phyloP scores from a whole-genome alignment of 2,329 filamentous ascomycete species.

The Coniochaeta ligniaria region DNA sequence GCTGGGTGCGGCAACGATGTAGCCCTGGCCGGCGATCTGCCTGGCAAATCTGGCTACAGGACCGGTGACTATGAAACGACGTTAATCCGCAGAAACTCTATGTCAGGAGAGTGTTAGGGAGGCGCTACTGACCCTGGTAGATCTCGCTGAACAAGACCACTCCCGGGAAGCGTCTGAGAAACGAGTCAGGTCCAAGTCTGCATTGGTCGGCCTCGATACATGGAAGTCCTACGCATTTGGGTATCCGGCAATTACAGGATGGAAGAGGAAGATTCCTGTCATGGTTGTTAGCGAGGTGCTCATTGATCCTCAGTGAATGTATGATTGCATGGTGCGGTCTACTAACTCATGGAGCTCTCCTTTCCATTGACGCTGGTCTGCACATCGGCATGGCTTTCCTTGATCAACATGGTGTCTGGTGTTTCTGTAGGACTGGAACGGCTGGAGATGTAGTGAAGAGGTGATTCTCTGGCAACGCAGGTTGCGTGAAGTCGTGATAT shows the following conservation, averaged over 20 bases:
- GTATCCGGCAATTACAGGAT: conserved; percentile 77
- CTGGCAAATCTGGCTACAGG: conserved; percentile 84
- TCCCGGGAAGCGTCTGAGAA: conserved; percentile 62
- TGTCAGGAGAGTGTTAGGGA: background rate
- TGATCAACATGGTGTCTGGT: conserved; percentile 39
- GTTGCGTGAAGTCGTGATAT: background rate
- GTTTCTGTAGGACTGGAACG: background rate
- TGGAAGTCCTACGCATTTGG: conserved; percentile 62
- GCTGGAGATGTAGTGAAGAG: background rate
- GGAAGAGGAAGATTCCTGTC: conserved; percentile 80
- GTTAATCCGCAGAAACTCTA: background rate
- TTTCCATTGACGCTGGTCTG: conserved; percentile 43
- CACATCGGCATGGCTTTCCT: conserved; percentile 45
- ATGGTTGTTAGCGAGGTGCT: background rate
- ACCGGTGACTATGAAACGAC: conserved; percentile 61
- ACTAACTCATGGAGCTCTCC: conserved; percentile 45
- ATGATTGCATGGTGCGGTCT: no score
- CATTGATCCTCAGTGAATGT: background rate
- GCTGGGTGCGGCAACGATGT: conserved; percentile 85
- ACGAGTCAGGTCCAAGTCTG: background rate
- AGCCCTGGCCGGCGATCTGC: conserved; percentile 87
- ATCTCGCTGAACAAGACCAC: conserved; percentile 91
- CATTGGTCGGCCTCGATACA: background rate
- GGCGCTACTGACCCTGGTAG: conserved; percentile 65
- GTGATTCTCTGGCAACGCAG: background rate